Evolutionary conservation across 202 grass and related monocot species (phyloP), one percentile per base, ranked within the genome.

Genomic region (Elaeis oleifera): DNA sequence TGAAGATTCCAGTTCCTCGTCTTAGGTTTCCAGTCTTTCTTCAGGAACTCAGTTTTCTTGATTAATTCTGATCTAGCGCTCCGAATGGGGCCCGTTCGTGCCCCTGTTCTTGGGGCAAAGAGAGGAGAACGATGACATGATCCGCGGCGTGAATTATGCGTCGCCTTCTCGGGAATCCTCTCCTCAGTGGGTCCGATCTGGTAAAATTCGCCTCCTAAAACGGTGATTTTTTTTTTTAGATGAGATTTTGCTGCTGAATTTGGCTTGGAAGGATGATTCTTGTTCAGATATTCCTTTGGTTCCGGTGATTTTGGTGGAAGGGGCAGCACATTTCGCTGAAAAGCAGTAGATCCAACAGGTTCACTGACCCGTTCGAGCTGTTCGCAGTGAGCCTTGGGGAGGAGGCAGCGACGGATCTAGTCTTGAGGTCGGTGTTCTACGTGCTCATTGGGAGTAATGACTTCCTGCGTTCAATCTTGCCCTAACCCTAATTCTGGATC

Each of bases 371-470:
- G 0, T 79, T 66, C 13, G 84, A 79, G 80, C 68, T 76, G 60
- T 61, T 88, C 0, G 73, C 78, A 28, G 56, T 82, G 57, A 77
- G 74, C 52, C 84, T 92, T 16, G 89, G 84, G 75, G 83, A 84
- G 60, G 71, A 32, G 0, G 89, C 80, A 1, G 75, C 72, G 5
- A 69, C 69, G 3, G 65, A 94, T 63, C 54, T 84, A 14, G 81
- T 94, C 70, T 76, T 23, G 59, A 88, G 60, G 64, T 88, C 72
- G 5, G 66, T 88, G 44, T 94, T 94, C 65, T 92, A 88, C 39
- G 65, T 88, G 51, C 84, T 84, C 0, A 92, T 92, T 21, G 78
- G 89, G 52, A 84, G 78, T 68, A 92, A 92, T n/a, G 81, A 92
- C 61, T 92, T 88, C 61, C 26, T 27, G 3, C 26, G 26, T 27